Conservation (phyloP, 2,329 filamentous ascomycete genomes). For the Hymenoscyphus repandus region DNA sequence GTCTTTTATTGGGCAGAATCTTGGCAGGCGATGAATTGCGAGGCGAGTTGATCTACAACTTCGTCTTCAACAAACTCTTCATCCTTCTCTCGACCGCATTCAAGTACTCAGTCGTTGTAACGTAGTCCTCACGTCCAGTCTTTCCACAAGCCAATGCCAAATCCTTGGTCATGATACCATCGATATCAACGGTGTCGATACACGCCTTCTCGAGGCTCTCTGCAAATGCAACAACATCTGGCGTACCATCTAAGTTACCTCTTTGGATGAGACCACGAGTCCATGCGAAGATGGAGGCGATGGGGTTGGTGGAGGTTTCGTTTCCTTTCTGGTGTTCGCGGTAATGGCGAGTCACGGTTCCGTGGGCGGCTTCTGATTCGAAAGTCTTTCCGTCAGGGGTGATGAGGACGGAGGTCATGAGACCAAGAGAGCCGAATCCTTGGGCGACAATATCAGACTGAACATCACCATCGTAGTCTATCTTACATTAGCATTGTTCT, state of each 20-base stretch:
- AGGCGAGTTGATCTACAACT: slow-evolving; percentile 46
- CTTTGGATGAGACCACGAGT: slow-evolving; percentile 90
- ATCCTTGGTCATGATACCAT: slow-evolving; percentile 83
- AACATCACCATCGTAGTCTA: slow-evolving; percentile 98
- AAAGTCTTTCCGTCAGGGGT: slow-evolving; percentile 96
- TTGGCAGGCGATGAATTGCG: too few species aligned
- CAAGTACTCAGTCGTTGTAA: slow-evolving; percentile 88
- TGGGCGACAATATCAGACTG: slow-evolving; percentile 98
- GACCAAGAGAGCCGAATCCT: slow-evolving; percentile 93
- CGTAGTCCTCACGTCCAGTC: slow-evolving; percentile 77
- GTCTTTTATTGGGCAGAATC: too few species aligned
- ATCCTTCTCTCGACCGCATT: slow-evolving; percentile 86
- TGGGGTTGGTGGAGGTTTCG: slow-evolving; percentile 97
- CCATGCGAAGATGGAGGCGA: slow-evolving; percentile 99
- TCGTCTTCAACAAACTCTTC: slow-evolving; percentile 73
- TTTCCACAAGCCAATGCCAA: slow-evolving; percentile 91
- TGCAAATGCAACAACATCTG: slow-evolving; percentile 85
- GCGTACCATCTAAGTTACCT: slow-evolving; percentile 87
- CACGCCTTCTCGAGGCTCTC: slow-evolving; percentile 90
- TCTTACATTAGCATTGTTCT: slow-evolving; percentile 18
- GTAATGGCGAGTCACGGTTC: slow-evolving; percentile 97
- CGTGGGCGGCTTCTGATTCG: slow-evolving; percentile 96
- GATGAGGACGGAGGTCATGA: slow-evolving; percentile 97
- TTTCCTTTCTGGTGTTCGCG: slow-evolving; percentile 97
- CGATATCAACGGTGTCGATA: slow-evolving; percentile 37